Percentiles rank a stretch among this genome's conserved stretches.
These are phyloP conservation scores for Liquidambar formosana DNA, from an alignment of 164 flowering plant species.

Conservation along the genomic window DNA sequence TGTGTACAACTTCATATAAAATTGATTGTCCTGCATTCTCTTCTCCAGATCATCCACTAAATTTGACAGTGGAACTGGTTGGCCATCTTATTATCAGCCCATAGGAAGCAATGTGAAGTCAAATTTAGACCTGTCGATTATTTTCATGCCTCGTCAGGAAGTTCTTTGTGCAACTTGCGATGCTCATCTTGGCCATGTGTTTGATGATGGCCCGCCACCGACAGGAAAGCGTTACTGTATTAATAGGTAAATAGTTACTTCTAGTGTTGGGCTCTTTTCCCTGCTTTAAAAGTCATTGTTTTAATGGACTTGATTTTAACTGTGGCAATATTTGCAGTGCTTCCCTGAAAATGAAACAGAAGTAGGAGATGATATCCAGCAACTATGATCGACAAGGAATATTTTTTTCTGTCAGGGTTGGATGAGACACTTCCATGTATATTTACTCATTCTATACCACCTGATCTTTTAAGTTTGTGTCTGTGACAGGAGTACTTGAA, in stretches of 20 bases:
- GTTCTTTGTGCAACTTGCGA: slow-evolving; percentile 77
- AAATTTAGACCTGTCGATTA: slow-evolving; percentile 77
- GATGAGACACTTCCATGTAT: neutral
- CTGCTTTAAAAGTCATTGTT: neutral
- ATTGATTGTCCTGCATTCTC: neutral
- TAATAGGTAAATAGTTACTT: slow-evolving; percentile 56
- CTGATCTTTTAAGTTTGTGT: neutral
- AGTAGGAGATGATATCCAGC: slow-evolving; percentile 22
- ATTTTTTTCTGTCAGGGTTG: neutral
- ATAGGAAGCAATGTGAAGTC: slow-evolving; percentile 78
- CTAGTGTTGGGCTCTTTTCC: neutral
- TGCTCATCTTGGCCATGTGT: slow-evolving; percentile 94
- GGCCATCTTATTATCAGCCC: slow-evolving; percentile 91
- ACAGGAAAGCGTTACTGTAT: slow-evolving; percentile 91
- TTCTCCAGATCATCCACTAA: slow-evolving; percentile 76
- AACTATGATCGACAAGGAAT: neutral
- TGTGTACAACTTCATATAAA: neutral
- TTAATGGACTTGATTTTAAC: neutral
- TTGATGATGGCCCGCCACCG: slow-evolving; percentile 92
- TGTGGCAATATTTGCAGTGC: slow-evolving; percentile 49
- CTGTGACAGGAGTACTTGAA: neutral
- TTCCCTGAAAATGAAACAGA: slow-evolving; percentile 67
- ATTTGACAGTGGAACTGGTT: slow-evolving; percentile 96
- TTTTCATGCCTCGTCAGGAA: slow-evolving; percentile 93
- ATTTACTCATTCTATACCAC: neutral